These are phyloP conservation scores for Multifurca ochricompacta DNA, from an alignment of 768 basidiomycete genomes.

Conservation along the genomic window DNA sequence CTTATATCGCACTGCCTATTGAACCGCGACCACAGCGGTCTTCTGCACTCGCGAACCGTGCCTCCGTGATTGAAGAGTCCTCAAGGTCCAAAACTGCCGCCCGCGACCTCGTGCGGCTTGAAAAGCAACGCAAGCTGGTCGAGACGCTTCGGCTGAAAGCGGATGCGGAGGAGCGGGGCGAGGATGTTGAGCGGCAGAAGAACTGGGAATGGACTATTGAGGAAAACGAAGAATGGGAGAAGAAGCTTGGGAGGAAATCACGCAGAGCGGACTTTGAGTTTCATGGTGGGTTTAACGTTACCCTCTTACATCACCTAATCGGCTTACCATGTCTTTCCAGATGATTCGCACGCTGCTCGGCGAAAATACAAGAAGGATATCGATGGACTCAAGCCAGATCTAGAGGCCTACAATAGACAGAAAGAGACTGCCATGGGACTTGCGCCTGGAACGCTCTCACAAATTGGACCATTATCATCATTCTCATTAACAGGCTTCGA, in stretches of 20 bases:
- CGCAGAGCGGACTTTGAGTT: conserved; percentile 86
- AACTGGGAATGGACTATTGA: conserved; percentile 96
- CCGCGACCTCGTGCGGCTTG: conserved; percentile 75
- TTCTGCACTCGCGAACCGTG: conserved; percentile 76
- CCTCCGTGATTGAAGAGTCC: conserved; percentile 78
- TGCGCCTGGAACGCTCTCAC: conserved; percentile 55
- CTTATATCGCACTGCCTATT: background rate
- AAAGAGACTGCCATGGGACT: conserved; percentile 80
- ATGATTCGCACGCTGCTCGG: conserved; percentile 84
- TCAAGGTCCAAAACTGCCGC: conserved; percentile 68
- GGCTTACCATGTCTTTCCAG: conserved; percentile 33
- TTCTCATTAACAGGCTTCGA: conserved; percentile 45
- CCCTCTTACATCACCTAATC: background rate
- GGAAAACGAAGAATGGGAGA: conserved; percentile 96
- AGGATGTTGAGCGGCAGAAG: conserved; percentile 83
- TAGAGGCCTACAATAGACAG: conserved; percentile 80
- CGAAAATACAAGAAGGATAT: conserved; percentile 90
- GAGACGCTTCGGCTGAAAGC: conserved; percentile 79
- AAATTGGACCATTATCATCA: conserved; percentile 31
- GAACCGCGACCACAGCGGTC: conserved; percentile 42
- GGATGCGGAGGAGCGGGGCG: conserved; percentile 86
- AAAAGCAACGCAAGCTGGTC: conserved; percentile 84
- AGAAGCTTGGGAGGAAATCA: conserved; percentile 73
- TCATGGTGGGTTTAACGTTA: conserved; percentile 54
- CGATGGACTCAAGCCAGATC: conserved; percentile 79